Evolutionary conservation across 345 rosid species (phyloP).

Genomic region (Turritis glabra): DNA sequence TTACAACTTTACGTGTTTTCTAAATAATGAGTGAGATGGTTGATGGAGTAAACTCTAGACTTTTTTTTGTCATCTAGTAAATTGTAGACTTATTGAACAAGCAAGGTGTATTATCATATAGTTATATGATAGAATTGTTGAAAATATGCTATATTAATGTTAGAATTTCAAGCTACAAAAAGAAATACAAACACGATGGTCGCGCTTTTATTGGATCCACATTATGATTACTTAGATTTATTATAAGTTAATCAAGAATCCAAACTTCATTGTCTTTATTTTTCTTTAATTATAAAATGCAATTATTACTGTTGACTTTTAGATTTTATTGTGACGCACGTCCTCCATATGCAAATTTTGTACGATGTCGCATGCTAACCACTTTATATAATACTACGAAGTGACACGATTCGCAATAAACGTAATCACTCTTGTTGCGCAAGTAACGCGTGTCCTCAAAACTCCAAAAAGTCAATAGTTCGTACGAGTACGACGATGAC

Average conservation of each 20-base stretch:
- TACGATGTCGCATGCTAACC: not conserved
- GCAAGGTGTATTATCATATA: too few species aligned
- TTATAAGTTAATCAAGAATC: not conserved
- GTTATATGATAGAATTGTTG: not conserved
- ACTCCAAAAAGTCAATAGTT: not conserved
- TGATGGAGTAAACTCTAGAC: too few species aligned
- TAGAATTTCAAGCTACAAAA: not conserved
- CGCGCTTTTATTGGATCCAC: constrained; percentile 13
- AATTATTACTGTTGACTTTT: not conserved
- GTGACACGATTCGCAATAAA: not conserved
- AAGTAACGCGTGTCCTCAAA: not conserved
- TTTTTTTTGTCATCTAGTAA: not conserved
- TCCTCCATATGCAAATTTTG: not conserved
- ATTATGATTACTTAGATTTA: constrained; percentile 6
- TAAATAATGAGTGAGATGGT: too few species aligned
- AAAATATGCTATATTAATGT: not conserved
- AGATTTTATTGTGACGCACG: not conserved
- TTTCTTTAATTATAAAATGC: too few species aligned
- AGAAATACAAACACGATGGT: not conserved
- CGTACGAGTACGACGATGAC: not conserved
- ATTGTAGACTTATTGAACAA: not conserved
- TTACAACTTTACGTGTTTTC: too few species aligned
- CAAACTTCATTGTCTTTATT: not conserved
- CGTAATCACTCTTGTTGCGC: not conserved
- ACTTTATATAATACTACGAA: too few species aligned